Percentiles rank a stretch among this genome's conserved stretches.
Conservation (phyloP, 768 basidiomycete genomes). For the Tricholoma furcatifolium region DNA sequence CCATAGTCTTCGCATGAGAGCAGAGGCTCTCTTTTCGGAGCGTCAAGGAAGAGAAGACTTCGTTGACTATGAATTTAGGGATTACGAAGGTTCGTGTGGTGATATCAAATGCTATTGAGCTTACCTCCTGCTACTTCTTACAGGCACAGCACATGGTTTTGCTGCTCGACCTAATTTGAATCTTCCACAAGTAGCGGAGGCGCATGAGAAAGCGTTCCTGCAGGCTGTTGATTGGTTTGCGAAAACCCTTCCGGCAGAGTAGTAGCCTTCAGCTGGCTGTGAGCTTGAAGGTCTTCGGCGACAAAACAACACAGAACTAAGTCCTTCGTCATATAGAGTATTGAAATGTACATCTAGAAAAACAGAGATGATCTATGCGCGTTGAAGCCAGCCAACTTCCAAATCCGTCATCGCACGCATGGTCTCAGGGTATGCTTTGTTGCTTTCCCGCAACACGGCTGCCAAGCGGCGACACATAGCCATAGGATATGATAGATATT, state of each 20-base stretch:
- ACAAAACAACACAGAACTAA: background rate
- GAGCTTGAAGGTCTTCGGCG: background rate
- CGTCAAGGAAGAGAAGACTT: constrained; percentile 18
- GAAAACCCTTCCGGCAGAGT: constrained; percentile 8
- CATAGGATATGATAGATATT: constrained; percentile 82
- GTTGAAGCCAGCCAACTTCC: constrained; percentile 77
- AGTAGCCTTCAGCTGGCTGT: too few species aligned
- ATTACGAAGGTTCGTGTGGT: constrained; percentile 19
- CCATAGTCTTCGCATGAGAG: constrained; percentile 11
- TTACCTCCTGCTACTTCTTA: background rate
- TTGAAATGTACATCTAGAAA: background rate
- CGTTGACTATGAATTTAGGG: constrained; percentile 24
- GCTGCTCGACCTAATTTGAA: constrained; percentile 22
- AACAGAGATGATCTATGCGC: constrained; percentile 25
- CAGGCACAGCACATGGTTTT: constrained; percentile 27
- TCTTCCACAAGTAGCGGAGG: constrained; percentile 23
- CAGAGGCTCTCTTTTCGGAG: constrained; percentile 21
- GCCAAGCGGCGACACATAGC: constrained; percentile 73
- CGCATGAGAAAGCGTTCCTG: constrained; percentile 23
- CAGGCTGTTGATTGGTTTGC: constrained; percentile 24
- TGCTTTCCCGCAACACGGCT: constrained; percentile 73
- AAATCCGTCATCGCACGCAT: constrained; percentile 79
- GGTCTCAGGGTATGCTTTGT: constrained; percentile 68
- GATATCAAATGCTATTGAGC: background rate
- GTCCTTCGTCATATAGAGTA: background rate